Evolutionary conservation across 2,329 filamentous ascomycete species (phyloP).

Genomic region (Nothomitra cinnamomea): DNA sequence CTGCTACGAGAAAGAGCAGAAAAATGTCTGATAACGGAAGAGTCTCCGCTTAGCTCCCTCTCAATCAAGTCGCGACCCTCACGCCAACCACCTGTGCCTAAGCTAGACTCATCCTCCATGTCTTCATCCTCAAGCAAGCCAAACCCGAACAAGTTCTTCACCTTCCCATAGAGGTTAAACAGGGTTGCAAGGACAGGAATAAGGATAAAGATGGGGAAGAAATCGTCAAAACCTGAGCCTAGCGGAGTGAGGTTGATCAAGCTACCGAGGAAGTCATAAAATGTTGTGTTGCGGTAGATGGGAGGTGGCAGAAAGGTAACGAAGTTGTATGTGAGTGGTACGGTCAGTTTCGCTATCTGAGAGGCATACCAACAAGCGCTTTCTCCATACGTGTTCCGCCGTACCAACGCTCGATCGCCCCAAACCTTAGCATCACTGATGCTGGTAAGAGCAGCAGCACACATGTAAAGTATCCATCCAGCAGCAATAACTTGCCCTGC

Average conservation of each 20-base stretch:
- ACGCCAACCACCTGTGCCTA: conserved; percentile 71
- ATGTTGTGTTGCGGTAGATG: conserved; percentile 62
- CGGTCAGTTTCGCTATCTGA: conserved; percentile 80
- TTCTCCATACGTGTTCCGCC: conserved; percentile 80
- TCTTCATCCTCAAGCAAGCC: conserved; percentile 64
- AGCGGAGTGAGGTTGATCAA: conserved; percentile 71
- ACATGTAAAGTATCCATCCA: conserved; percentile 93
- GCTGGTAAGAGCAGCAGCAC: conserved; percentile 67
- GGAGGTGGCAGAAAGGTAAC: conserved; percentile 65
- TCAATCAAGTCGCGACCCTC: conserved; percentile 86
- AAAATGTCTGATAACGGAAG: conserved; percentile 16
- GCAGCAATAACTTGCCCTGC: conserved; percentile 72
- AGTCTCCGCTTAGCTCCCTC: conserved; percentile 51
- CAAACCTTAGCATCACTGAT: conserved; percentile 94
- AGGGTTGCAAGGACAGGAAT: conserved; percentile 70
- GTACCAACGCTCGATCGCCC: conserved; percentile 82
- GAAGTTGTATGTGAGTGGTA: conserved; percentile 92
- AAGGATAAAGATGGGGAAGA: conserved; percentile 79
- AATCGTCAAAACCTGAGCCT: conserved; percentile 67
- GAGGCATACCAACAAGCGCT: conserved; percentile 92
- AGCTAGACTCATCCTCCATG: conserved; percentile 42
- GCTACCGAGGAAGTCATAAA: conserved; percentile 72
- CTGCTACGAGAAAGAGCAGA: conserved; percentile 10
- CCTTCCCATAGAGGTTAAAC: conserved; percentile 76
- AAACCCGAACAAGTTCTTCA: conserved; percentile 63